Conservation (phyloP, 2,329 filamentous ascomycete genomes). For the Aspergillus sp. region DNA sequence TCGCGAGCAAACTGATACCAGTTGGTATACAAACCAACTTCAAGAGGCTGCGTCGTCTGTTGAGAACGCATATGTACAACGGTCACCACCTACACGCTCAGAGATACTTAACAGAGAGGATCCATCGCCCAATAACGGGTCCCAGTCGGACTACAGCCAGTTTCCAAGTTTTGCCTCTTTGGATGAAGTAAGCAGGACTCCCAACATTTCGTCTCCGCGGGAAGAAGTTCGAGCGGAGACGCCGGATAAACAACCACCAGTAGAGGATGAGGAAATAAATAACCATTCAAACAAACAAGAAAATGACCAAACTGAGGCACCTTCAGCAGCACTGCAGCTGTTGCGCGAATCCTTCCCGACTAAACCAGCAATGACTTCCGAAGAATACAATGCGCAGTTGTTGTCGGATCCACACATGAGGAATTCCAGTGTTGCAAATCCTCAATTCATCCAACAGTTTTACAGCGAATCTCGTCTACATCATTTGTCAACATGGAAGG, state of each 20-base stretch:
- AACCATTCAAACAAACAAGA: not conserved
- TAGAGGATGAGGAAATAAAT: not conserved
- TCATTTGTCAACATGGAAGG: conserved; percentile 95
- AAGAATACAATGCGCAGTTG: conserved; percentile 87
- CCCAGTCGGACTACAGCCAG: conserved; percentile 48
- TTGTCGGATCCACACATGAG: conserved; percentile 81
- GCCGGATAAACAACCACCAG: not conserved
- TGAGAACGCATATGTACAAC: conserved; percentile 28
- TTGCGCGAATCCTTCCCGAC: conserved; percentile 26
- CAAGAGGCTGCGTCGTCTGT: conserved; percentile 41
- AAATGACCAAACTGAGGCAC: not conserved
- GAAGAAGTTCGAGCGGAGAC: not conserved
- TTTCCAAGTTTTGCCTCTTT: conserved; percentile 36
- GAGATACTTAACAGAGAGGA: conserved; percentile 11
- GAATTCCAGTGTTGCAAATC: conserved; percentile 88
- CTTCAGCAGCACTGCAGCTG: not conserved
- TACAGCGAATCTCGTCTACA: conserved; percentile 94
- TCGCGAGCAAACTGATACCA: conserved; percentile 74
- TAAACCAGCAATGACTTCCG: conserved; percentile 67
- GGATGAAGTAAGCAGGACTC: conserved; percentile 17
- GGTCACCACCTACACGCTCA: not conserved
- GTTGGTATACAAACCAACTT: conserved; percentile 79
- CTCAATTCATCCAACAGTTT: conserved; percentile 89
- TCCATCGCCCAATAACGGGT: conserved; percentile 31
- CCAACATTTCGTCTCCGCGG: not conserved